A percentile compares a stretch with the other conserved stretches of the same genome.
Conservation (phyloP, 129 eudicot species). For the Dittrichia graveolens region DNA sequence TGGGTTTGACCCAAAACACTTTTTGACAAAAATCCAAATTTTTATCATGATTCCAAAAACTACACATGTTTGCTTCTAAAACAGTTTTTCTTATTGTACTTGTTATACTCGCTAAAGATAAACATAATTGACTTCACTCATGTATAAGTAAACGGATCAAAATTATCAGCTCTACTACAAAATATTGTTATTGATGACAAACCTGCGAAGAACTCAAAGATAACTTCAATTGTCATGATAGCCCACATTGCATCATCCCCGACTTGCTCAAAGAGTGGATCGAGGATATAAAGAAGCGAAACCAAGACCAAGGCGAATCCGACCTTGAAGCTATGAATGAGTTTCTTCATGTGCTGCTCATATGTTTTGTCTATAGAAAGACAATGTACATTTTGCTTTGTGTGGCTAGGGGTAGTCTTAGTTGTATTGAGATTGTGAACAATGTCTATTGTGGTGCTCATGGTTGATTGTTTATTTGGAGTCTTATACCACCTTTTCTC, state of each 20-base stretch:
- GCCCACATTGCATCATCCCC: slow-evolving; percentile 84
- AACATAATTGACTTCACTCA: no score
- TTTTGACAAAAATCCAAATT: neutral
- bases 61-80: no score
- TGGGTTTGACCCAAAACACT: neutral
- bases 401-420: slow-evolving; percentile 28
- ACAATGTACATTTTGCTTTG: slow-evolving; percentile 15
- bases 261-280: slow-evolving; percentile 56
- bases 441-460: slow-evolving; percentile 36
- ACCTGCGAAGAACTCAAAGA: slow-evolving; percentile 73
- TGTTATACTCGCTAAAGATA: no score
- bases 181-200: slow-evolving; percentile 1
- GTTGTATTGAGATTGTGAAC: slow-evolving; percentile 24
- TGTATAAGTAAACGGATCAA: no score
- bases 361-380: neutral
- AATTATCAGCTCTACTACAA: no score
- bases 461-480: slow-evolving; percentile 22
- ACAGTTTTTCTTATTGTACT: no score
- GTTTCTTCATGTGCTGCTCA: slow-evolving; percentile 18
- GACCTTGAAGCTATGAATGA: slow-evolving; percentile 56
- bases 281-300: slow-evolving; percentile 55
- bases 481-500: neutral
- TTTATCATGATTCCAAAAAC: neutral
- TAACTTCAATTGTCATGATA: slow-evolving; percentile 68
- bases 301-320: slow-evolving; percentile 64